These are phyloP conservation scores for Nasturtium officinale DNA, from an alignment of 345 rosid genomes.

Conservation along the genomic window DNA sequence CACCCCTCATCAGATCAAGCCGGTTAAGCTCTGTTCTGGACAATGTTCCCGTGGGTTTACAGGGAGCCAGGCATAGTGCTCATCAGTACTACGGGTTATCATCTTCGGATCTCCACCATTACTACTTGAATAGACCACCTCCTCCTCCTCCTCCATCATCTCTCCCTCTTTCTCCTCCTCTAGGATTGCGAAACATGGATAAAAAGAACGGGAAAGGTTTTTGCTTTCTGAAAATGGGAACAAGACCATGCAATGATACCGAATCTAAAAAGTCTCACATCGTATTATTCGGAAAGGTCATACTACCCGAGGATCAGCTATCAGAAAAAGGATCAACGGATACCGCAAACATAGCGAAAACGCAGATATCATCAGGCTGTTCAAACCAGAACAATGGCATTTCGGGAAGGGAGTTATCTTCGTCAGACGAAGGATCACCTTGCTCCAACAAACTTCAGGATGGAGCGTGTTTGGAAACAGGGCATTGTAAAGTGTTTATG, in stretches of 20 bases:
- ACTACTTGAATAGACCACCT: slow-evolving; percentile 58
- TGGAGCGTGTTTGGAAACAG: slow-evolving; percentile 55
- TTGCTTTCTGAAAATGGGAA: slow-evolving; percentile 70
- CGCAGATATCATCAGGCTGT: slow-evolving; percentile 56
- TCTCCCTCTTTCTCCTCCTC: slow-evolving; percentile 47
- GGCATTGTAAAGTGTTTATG: slow-evolving; percentile 88
- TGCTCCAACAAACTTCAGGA: slow-evolving; percentile 52
- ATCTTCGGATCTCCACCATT: slow-evolving; percentile 63
- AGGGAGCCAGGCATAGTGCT: slow-evolving; percentile 99
- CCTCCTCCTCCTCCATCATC: slow-evolving; percentile 51
- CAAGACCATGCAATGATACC: slow-evolving; percentile 45
- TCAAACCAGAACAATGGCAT: slow-evolving; percentile 53
- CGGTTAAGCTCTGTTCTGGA: slow-evolving; percentile 68
- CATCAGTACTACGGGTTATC: slow-evolving; percentile 73
- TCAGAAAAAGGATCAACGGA: slow-evolving; percentile 71
- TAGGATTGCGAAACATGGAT: slow-evolving; percentile 42
- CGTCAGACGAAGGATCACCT: slow-evolving; percentile 70
- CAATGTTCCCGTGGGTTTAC: slow-evolving; percentile 93
- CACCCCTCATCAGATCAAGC: slow-evolving; percentile 60
- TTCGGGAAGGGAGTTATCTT: slow-evolving; percentile 47
- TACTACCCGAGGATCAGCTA: slow-evolving; percentile 62
- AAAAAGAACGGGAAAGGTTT: slow-evolving; percentile 51
- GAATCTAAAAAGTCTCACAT: slow-evolving; percentile 65
- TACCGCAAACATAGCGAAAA: slow-evolving; percentile 55
- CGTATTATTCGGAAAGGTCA: slow-evolving; percentile 80